Percentiles rank a stretch among this genome's conserved stretches.
These are phyloP conservation scores for Spergularia bocconei DNA, from an alignment of 148 eudicot genomes.

Conservation along the genomic window DNA sequence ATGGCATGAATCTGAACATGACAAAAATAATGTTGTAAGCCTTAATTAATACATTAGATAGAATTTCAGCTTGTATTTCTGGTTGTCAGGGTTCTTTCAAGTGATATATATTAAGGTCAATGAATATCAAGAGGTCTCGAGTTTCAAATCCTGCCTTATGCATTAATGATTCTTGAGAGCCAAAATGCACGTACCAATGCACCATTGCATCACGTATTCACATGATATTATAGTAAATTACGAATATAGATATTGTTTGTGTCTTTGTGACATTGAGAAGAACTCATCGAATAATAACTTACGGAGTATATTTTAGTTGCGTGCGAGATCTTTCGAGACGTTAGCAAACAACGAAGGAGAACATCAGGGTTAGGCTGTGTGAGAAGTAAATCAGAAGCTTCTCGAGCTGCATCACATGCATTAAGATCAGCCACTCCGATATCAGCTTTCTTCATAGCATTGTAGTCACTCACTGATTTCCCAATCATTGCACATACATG, in stretches of 20 bases:
- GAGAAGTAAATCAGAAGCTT: constrained; percentile 93
- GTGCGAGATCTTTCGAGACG: constrained; percentile 84
- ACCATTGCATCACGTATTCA: too few relatives aligned
- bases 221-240: too few relatives aligned
- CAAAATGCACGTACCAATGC: too few relatives aligned
- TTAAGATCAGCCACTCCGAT: constrained; percentile 94
- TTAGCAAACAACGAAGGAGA: constrained; percentile 85
- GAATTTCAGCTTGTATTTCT: too few relatives aligned
- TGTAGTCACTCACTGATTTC: constrained; percentile 86
- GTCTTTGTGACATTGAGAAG: too few relatives aligned
- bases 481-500: constrained; percentile 99
- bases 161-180: too few relatives aligned
- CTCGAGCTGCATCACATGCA: constrained; percentile 93
- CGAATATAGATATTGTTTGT: too few relatives aligned
- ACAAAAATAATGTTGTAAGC: not conserved
- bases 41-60: too few relatives aligned
- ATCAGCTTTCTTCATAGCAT: constrained; percentile 91
- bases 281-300: constrained; percentile 1
- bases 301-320: constrained; percentile 93
- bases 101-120: too few relatives aligned
- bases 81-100: too few relatives aligned
- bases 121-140: too few relatives aligned
- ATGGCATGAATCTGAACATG: constrained; percentile 76
- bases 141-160: too few relatives aligned
- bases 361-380: constrained; percentile 94